Base-by-base conservation (phyloP, 2,329 filamentous ascomycete species). In the Stromatinia cepivora region DNA sequence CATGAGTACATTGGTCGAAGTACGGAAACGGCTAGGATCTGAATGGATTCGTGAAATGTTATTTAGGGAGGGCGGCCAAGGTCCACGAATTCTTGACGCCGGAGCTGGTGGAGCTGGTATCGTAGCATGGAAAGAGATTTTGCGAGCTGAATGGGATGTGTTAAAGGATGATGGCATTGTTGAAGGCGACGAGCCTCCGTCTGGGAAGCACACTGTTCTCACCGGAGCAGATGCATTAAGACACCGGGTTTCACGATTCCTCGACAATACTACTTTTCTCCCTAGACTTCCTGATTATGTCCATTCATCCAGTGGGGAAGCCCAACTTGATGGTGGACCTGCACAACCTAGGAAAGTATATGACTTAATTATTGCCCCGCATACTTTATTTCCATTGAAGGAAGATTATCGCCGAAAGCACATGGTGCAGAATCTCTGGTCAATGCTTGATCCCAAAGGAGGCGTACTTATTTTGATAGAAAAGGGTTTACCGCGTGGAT, bases 231-330 rank as follows among this genome's bases (percentile, higher is more conserved):
- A 93, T 71, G 82, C 88, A 3, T 83, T 99, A 39, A 88, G 93
- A 25, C 84, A 91, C 69, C 90, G 93, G 45, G 84, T 93, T 34
- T 92, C 93, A 73, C 84, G 83, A 25, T 86, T 98, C 72, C 82
- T 99, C 17, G 86, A 96, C 50, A 90, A 97, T 78, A 98, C 95
- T 0, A 96, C 92, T 0, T 97, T 99, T 77, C 84, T 99, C 10
- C 94, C 94, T 10, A 89, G 94, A 5, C 82, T 98, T n/a, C 95
- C 95, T 0, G 93, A 98, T 76, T 93, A 94, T 72, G 80, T 93
- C 36, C 90, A 90, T 77, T 86, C 87, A 1, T 83, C 85, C 31
- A 83, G 89, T 70, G 86, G 87, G 62, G 83, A 85, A 13, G 84
- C 87, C 25, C 84, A 86, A 48, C 78, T 92, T 7, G 87, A 92